Base-by-base conservation (phyloP, 768 basidiomycete species). In the Lactarius sanguifluus region DNA sequence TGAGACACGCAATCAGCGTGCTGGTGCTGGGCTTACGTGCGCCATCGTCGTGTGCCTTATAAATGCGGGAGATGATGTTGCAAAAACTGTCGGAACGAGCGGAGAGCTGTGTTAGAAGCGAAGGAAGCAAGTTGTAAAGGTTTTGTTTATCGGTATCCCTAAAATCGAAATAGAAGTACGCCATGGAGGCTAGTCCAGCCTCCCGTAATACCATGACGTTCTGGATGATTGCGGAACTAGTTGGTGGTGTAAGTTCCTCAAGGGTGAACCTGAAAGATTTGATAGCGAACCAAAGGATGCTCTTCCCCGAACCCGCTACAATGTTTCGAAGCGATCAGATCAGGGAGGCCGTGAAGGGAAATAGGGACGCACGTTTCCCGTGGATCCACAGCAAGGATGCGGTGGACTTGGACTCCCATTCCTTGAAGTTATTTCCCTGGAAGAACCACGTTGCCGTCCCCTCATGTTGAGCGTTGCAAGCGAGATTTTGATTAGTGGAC, bases 311-410 rank as follows among this genome's bases (percentile, higher is more conserved):
- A 47, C 45, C 45, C 45, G 45, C 45, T 47, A 47, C 4, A 23
- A 47, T 4, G 10, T 23, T 47, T 20, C n/a, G 45, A 23, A 47
- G 10, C n/a, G 10, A 47, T 47, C n/a, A 47, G n/a, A 12, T 16
- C 15, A 6, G 15, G 41, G n/a, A 47, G n/a, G 20, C 3, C n/a
- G 20, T 23, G 45, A 9, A 12, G 20, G 7, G 6, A 30, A 3
- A 32, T 34, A 38, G 9, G 8, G 40, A 25, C 59, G 25, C 15
- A 60, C 59, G 59, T 34, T 60, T 60, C 40, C 59, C 59, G 15
- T 60, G 40, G 45, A 60, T 36, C 59, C 59, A 60, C 13, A 60
- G 16, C 41, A 60, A 30, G 32, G 59, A 60, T 47, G 45, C 23
- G 45, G n/a, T 20, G 1, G 45, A 47, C 45, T 12, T 23, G 9